A percentile compares a stretch with the other conserved stretches of the same genome.
Evolutionary conservation across 2,329 filamentous ascomycete genomes (phyloP).

Genomic region (Ophiostoma sp.): DNA sequence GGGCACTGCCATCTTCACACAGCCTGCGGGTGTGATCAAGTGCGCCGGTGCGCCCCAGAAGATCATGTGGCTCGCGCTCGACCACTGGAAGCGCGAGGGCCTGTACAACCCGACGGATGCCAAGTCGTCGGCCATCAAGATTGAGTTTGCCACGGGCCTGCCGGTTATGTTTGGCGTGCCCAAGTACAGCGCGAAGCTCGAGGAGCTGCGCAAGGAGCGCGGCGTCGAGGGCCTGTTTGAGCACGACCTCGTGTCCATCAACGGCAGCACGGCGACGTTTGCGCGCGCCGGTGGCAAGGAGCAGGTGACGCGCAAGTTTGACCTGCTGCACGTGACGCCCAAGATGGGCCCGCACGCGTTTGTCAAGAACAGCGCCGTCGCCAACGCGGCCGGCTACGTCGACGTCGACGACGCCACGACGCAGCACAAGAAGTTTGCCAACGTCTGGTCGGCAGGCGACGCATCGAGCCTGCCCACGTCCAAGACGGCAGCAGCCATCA

Average conservation of each 20-base stretch:
- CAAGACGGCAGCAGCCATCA: slow-evolving; percentile 44
- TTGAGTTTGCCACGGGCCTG: slow-evolving; percentile 51
- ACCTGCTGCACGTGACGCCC: slow-evolving; percentile 52
- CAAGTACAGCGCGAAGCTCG: slow-evolving; percentile 52
- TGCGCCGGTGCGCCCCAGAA: slow-evolving; percentile 59
- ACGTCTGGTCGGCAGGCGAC: slow-evolving; percentile 56
- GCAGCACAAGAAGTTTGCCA: slow-evolving; percentile 49
- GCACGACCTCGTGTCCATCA: slow-evolving; percentile 49
- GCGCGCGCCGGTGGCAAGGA: slow-evolving; percentile 39
- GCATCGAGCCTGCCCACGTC: slow-evolving; percentile 54
- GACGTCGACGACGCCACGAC: slow-evolving; percentile 50
- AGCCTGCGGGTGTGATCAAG: slow-evolving; percentile 54
- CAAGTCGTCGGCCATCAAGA: slow-evolving; percentile 42
- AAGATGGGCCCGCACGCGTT: slow-evolving; percentile 55
- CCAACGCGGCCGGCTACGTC: slow-evolving; percentile 52
- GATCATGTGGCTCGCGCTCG: slow-evolving; percentile 56
- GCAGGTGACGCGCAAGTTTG: slow-evolving; percentile 44
- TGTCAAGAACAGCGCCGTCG: slow-evolving; percentile 48
- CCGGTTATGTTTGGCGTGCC: slow-evolving; percentile 56
- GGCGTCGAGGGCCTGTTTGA: slow-evolving; percentile 54
- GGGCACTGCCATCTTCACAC: slow-evolving; percentile 54
- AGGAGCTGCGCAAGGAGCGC: slow-evolving; percentile 48
- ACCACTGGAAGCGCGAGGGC: slow-evolving; percentile 52
- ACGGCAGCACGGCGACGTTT: slow-evolving; percentile 51
- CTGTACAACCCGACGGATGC: slow-evolving; percentile 40